These are phyloP conservation scores for Fonsecaea nubica DNA, from an alignment of 2,329 filamentous ascomycete species.

Conservation along the genomic window DNA sequence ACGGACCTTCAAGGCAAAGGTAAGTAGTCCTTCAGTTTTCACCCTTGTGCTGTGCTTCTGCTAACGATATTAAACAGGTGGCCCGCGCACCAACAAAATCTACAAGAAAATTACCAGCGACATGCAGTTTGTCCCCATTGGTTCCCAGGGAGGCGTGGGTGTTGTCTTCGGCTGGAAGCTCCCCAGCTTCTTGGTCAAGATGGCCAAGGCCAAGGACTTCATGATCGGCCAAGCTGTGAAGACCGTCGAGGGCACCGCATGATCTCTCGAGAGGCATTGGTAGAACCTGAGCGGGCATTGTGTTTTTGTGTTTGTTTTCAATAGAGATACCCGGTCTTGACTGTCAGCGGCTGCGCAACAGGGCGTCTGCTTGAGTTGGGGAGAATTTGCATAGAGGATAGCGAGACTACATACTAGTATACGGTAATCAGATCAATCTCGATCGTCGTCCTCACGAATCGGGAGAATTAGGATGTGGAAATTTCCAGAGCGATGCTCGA, in stretches of 20 bases:
- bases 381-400: slow-evolving; percentile 8
- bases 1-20: slow-evolving; percentile 38
- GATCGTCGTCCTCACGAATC: neutral
- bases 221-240: slow-evolving; percentile 43
- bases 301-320: slow-evolving; percentile 19
- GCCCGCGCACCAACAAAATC: slow-evolving; percentile 42
- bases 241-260: slow-evolving; percentile 39
- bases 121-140: slow-evolving; percentile 50
- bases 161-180: slow-evolving; percentile 47
- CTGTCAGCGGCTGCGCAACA: slow-evolving; percentile 11
- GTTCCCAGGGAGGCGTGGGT: slow-evolving; percentile 49
- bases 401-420: slow-evolving; percentile 1
- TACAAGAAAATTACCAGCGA: slow-evolving; percentile 45
- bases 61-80: slow-evolving; percentile 20
- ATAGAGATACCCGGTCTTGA: slow-evolving; percentile 35
- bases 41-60: neutral
- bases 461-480: slow-evolving; percentile 13
- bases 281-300: slow-evolving; percentile 1
- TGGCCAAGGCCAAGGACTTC: slow-evolving; percentile 49
- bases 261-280: slow-evolving; percentile 7
- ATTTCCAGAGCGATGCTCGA: neutral
- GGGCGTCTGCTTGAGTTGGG: slow-evolving; percentile 13
- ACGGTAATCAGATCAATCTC: neutral
- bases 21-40: slow-evolving; percentile 25
- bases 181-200: slow-evolving; percentile 48